Base-by-base conservation (phyloP, 108 stramenopile genomes). In the Cyclotella choctawhatcheeana region DNA sequence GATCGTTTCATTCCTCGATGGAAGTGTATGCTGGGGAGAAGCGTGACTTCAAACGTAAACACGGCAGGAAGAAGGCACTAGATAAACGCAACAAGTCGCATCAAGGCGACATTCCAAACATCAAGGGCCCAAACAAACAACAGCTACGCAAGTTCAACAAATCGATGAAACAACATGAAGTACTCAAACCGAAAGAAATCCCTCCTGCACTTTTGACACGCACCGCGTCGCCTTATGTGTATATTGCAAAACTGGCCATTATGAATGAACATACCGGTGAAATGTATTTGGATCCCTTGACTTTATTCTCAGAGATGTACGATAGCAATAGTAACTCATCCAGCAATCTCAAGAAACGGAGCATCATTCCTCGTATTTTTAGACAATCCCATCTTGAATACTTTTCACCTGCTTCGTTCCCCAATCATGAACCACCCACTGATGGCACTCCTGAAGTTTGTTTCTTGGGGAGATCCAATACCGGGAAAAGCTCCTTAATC, bases 391-490 rank as follows among this genome's bases (percentile, higher is more conserved):
- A 70, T 29, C 84, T 93, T 22, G 73, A 84, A 21, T 91, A 91
- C 69, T 73, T 87, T 25, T 71, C 73, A 55, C 92, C 92, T 24
- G 84, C 87, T 37, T 44, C 65, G 16, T 74, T 84, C 40, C 69
- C 69, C 13, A 58, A 81, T 26, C 58, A 79, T 50, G 82, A 89
- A 50, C 85, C 82, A 16, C 93, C 93, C 10, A 64, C 35, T 10
- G 53, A 50, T 45, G 70, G 83, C 31, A 69, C 89, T 13, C 83
- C 89, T 30, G 98, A 98, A 77, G 88, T 97, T 17, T 92, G 93
- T 35, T 94, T 97, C 68, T 55, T 95, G 22, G 98, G 98, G n/a
- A 70, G 97, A 44, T 89, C 88, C 64, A 98, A 98, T 69, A 96
- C 96, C 20, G 98, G 98, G 13, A 98, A 97, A 81, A 92, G 90